Evolutionary conservation across 2,329 filamentous ascomycete species (phyloP).

Genomic region (Trichophyton mentagrophytes): DNA sequence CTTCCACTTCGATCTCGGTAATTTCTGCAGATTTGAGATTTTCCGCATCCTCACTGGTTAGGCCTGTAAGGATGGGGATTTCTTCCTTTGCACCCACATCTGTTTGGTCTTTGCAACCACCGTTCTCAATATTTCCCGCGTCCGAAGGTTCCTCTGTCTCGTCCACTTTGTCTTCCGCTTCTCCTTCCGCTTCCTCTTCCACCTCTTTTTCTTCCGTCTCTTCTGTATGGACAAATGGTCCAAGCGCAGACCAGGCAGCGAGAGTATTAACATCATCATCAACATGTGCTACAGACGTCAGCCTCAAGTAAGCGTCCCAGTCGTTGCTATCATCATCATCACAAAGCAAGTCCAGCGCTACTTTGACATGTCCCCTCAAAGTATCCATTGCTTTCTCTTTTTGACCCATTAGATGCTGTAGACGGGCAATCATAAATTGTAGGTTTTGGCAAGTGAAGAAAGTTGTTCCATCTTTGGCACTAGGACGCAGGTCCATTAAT

Average conservation of each 20-base stretch:
- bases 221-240: slow-evolving; percentile 8
- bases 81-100: neutral
- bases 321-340: slow-evolving; percentile 21
- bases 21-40: neutral
- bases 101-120: neutral
- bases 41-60: neutral
- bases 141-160: neutral
- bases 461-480: neutral
- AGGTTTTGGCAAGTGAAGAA: neutral
- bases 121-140: neutral
- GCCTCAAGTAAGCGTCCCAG: slow-evolving; percentile 15
- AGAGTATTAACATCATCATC: slow-evolving; percentile 19
- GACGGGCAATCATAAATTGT: slow-evolving; percentile 8
- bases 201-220: neutral
- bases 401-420: slow-evolving; percentile 14
- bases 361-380: slow-evolving; percentile 15
- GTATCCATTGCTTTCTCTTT: slow-evolving; percentile 15
- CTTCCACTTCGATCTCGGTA: neutral
- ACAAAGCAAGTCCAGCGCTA: slow-evolving; percentile 19
- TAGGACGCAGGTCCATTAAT: slow-evolving; percentile 7
- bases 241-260: slow-evolving; percentile 20
- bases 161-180: neutral
- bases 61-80: neutral
- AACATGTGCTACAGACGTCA: slow-evolving; percentile 16
- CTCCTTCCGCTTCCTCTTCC: neutral